phyloP scores from a whole-genome alignment of 2,329 filamentous ascomycete species.

The Talaromyces marneffei region DNA sequence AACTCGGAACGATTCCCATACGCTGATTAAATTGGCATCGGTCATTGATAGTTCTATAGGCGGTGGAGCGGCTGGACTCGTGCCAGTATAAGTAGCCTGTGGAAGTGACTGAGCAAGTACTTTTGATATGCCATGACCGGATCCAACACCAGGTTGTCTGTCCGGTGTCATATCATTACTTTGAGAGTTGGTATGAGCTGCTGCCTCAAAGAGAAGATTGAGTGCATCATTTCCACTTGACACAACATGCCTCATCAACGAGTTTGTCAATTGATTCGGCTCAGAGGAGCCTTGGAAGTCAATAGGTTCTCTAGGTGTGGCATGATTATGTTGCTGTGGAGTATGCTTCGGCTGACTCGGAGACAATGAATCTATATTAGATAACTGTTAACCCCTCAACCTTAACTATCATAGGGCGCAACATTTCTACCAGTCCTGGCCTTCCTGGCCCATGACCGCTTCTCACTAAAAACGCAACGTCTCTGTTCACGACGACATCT shows the following conservation, averaged over 20 bases:
- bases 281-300: conserved; percentile 13
- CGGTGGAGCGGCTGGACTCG: conserved; percentile 14
- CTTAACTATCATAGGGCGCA: background rate
- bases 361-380: background rate
- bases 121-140: conserved; percentile 4
- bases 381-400: background rate
- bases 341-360: too few species aligned
- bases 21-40: conserved; percentile 30
- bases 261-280: conserved; percentile 24
- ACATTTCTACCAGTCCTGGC: conserved; percentile 26
- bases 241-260: conserved; percentile 42
- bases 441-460: conserved; percentile 36
- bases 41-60: conserved; percentile 16
- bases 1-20: conserved; percentile 47
- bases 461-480: conserved; percentile 45
- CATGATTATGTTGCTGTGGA: background rate
- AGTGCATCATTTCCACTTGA: conserved; percentile 48
- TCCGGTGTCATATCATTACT: conserved; percentile 16
- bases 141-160: conserved; percentile 12
- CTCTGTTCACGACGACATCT: conserved; percentile 48
- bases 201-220: conserved; percentile 46
- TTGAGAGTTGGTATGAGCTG: conserved; percentile 25
- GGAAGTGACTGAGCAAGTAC: background rate
- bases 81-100: conserved; percentile 10
- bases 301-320: background rate